phyloP scores from a whole-genome alignment of 352 stramenopile genomes.

The Thraustochytrium sp. region DNA sequence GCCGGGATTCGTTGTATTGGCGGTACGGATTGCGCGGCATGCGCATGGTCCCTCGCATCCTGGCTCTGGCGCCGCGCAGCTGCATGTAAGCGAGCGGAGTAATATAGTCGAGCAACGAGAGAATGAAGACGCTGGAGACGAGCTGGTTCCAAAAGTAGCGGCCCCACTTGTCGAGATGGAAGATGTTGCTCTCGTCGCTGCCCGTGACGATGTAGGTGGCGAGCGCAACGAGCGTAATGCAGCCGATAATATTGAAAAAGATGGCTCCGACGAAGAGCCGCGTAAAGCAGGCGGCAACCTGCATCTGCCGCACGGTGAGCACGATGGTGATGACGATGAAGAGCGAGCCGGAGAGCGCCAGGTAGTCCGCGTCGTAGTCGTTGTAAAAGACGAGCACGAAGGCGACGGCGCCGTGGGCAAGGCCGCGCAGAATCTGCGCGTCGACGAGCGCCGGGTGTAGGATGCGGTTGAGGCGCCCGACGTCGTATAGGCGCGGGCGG shows the following conservation, averaged over 20 bases:
- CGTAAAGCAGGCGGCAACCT: background rate
- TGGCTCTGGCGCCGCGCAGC: background rate
- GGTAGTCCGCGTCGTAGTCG: conserved; percentile 6
- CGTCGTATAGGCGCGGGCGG: background rate
- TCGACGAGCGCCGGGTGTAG: conserved; percentile 28
- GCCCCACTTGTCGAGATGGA: background rate
- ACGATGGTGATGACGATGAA: conserved; percentile 23
- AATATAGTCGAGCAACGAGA: background rate
- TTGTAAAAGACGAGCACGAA: conserved; percentile 33
- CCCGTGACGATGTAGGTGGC: background rate
- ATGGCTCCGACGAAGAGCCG: background rate
- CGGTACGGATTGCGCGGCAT: background rate
- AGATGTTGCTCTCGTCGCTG: background rate
- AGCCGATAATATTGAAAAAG: conserved; percentile 23
- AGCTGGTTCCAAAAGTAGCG: conserved; percentile 39
- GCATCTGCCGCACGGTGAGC: background rate
- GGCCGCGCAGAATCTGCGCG: conserved; percentile 19
- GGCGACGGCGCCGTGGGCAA: conserved; percentile 14
- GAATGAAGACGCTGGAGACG: background rate
- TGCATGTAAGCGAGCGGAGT: conserved; percentile 3
- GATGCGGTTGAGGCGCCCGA: conserved; percentile 24
- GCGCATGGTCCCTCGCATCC: background rate
- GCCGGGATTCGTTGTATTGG: no score
- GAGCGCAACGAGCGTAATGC: background rate
- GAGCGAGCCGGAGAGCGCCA: background rate